phyloP scores from a whole-genome alignment of 768 basidiomycete genomes.

The Mycena olivaceomarginata region DNA sequence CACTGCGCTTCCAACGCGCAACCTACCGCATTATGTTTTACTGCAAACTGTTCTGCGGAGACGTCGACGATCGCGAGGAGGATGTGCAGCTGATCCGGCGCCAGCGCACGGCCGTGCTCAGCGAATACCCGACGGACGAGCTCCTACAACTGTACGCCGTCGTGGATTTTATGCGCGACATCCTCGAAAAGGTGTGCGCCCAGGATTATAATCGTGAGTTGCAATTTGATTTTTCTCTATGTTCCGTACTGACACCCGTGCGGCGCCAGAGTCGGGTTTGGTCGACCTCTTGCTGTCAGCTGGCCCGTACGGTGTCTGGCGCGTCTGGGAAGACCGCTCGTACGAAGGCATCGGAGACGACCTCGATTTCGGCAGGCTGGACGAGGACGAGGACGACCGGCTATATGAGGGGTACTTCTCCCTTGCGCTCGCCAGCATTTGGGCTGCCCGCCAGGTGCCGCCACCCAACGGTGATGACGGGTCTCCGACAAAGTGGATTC shows the following conservation, averaged over 20 bases:
- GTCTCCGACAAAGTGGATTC: background rate
- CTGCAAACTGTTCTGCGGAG: background rate
- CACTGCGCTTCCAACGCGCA: constrained; percentile 9
- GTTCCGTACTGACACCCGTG: background rate
- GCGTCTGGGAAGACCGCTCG: background rate
- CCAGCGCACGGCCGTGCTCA: constrained; percentile 21
- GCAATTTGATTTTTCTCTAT: background rate
- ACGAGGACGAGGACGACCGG: background rate
- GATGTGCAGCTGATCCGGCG: background rate
- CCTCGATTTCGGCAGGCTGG: background rate
- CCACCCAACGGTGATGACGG: constrained; percentile 1
- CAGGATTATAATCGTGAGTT: background rate
- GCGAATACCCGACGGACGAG: constrained; percentile 10
- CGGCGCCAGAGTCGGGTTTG: background rate
- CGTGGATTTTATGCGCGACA: constrained; percentile 7
- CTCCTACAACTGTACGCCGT: background rate
- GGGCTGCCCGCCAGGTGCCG: constrained; percentile 14
- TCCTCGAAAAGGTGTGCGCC: background rate
- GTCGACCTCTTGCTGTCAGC: constrained; percentile 9
- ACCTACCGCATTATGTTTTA: constrained; percentile 9
- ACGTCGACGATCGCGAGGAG: background rate
- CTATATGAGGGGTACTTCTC: constrained; percentile 10
- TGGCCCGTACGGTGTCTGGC: background rate
- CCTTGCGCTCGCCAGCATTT: constrained; percentile 9
- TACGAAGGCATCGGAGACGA: background rate